A percentile compares a stretch with the other conserved stretches of the same genome.
phyloP scores from a whole-genome alignment of 768 basidiomycete species.

The Tylopilus felleus region DNA sequence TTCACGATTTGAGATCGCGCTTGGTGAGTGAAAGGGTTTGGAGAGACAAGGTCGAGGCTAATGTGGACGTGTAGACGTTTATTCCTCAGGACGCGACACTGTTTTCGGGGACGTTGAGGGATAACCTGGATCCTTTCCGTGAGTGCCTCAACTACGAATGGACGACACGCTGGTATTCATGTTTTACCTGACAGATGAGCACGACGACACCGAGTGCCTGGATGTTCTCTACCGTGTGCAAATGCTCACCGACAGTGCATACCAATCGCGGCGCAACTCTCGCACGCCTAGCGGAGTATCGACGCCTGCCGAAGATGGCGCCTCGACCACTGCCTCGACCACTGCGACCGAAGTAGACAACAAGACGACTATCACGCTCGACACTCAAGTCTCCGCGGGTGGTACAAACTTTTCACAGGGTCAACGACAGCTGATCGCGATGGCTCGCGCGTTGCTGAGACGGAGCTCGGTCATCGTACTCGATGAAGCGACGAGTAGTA shows the following conservation, averaged over 20 bases:
- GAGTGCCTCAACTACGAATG: background rate
- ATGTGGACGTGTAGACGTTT: slow-evolving; percentile 52
- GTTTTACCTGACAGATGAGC: slow-evolving; percentile 48
- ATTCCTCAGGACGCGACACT: slow-evolving; percentile 75
- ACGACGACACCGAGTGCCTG: slow-evolving; percentile 73
- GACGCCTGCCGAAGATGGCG: slow-evolving; percentile 41
- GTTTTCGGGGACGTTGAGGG: slow-evolving; percentile 76
- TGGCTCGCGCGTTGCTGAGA: slow-evolving; percentile 77
- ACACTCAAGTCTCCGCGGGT: slow-evolving; percentile 79
- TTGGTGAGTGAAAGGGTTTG: slow-evolving; percentile 42
- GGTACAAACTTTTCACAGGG: slow-evolving; percentile 93
- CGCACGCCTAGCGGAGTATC: slow-evolving; percentile 43
- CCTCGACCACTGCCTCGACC: slow-evolving; percentile 41
- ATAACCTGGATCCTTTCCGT: slow-evolving; percentile 75
- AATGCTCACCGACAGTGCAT: slow-evolving; percentile 54
- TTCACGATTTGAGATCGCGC: slow-evolving; percentile 78
- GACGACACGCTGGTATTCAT: background rate
- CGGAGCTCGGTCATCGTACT: slow-evolving; percentile 72
- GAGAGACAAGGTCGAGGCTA: background rate
- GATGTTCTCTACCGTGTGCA: slow-evolving; percentile 83
- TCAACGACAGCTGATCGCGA: slow-evolving; percentile 82
- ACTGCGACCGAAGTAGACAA: slow-evolving; percentile 50
- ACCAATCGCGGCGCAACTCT: slow-evolving; percentile 49
- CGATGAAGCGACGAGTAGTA: slow-evolving; percentile 84
- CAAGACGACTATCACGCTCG: slow-evolving; percentile 59